Conservation (phyloP, 2,329 filamentous ascomycete genomes). For the Metarhizium rileyi region DNA sequence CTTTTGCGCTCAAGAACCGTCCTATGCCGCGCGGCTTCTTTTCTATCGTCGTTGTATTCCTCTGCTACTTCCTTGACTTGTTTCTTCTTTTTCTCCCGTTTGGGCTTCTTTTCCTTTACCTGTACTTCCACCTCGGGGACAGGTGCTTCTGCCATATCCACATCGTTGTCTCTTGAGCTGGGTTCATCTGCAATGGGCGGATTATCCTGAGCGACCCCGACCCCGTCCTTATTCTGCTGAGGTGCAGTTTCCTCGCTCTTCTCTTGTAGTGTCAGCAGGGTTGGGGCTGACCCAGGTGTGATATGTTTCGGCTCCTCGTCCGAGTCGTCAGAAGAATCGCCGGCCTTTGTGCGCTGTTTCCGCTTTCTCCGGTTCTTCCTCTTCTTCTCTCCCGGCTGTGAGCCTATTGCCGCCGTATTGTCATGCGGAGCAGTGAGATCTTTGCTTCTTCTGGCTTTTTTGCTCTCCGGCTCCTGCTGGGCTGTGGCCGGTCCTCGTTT, state of each 20-base stretch:
- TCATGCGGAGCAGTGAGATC: constrained; percentile 10
- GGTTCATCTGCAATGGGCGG: background rate
- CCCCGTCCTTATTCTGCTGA: background rate
- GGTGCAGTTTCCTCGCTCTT: background rate
- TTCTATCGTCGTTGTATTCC: constrained; percentile 17
- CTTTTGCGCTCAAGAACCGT: constrained; percentile 44
- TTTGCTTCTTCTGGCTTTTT: constrained; percentile 21
- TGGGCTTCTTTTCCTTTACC: background rate
- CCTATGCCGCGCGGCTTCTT: constrained; percentile 32
- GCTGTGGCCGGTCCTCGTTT: constrained; percentile 25
- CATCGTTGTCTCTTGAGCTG: background rate
- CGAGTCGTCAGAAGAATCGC: constrained; percentile 9
- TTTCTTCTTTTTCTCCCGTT: constrained; percentile 17
- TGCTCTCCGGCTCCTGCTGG: constrained; percentile 21
- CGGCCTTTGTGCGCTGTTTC: constrained; percentile 21
- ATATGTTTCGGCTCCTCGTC: constrained; percentile 10
- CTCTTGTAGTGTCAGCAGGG: background rate
- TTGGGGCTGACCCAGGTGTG: constrained; percentile 3
- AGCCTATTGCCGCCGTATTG: constrained; percentile 5
- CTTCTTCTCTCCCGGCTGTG: constrained; percentile 4
- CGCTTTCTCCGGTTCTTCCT: constrained; percentile 27
- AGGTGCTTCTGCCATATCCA: constrained; percentile 1
- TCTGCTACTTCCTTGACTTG: constrained; percentile 12
- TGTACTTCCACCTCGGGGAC: background rate
- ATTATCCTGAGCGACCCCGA: background rate